Base-by-base conservation (phyloP, 768 basidiomycete genomes). In the Psilocybe sp. region DNA sequence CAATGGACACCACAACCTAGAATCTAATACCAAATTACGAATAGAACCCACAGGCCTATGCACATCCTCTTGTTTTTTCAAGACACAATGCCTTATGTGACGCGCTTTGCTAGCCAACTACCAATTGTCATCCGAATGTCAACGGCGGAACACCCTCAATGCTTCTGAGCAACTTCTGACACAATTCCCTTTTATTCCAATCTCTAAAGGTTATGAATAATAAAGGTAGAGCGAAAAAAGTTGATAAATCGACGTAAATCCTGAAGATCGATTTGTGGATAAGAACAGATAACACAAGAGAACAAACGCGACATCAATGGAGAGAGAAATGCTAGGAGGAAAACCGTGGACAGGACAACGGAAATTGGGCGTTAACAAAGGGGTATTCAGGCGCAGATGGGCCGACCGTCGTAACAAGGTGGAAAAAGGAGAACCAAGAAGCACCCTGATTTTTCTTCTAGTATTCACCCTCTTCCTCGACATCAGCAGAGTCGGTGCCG, bases 401-500 rank as follows among this genome's bases (percentile, higher is more conserved):
- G 47, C 51, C 23, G 7, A 28, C 23, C 23, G 23, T 28, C 23
- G 23, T 28, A 44, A 59, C 52, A 51, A 46, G 47, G 36, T 53
- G 20, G 18, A 49, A 34, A 51, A 31, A 50, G 51, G 40, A 46
- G 38, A 53, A 44, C 36, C 34, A 52, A 38, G 44, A 28, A 11
- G 10, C 34, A 37, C 23, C 41, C 34, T 8, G 19, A 28, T 28
- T 44, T 44, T 44, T 28, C 31, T 45, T 60, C 64, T 75, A 84
- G 66, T 82, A 84, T 65, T 84, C 81, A 52, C 74, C 80, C 63
- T 85, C 80, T 63, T 86, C 87, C 64, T 87, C 87, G 56, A 68
- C 79, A 54, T 88, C 87, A 47, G 78, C 85, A 28, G 87, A 86
- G 67, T 89, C 87, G 42, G 78, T 84, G 50, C 86, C 87, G 56